Conservation (phyloP, 148 eudicot genomes). For the Cornus florida region DNA sequence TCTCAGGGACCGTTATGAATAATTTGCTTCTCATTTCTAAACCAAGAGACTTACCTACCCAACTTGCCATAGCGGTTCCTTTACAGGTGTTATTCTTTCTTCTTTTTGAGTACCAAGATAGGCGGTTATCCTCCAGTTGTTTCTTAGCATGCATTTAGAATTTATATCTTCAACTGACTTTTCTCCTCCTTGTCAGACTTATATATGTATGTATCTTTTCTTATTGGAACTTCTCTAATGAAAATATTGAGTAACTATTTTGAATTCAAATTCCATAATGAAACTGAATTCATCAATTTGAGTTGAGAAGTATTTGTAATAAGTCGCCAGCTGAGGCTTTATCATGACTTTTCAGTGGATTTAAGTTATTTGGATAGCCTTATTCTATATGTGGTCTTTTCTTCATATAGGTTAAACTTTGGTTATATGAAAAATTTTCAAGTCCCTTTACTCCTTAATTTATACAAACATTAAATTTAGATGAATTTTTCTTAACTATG, state of each 20-base stretch:
- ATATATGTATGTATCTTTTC: neutral
- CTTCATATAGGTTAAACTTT: neutral
- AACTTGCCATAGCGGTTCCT: conserved; percentile 75
- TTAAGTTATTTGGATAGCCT: neutral
- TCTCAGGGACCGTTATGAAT: conserved; percentile 64
- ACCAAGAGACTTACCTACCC: conserved; percentile 50
- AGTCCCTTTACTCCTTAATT: neutral
- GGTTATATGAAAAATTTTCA: neutral
- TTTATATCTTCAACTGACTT: neutral
- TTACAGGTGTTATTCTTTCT: conserved; percentile 44
- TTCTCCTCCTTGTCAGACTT: neutral
- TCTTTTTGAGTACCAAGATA: neutral
- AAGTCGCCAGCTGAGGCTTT: neutral
- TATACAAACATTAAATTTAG: neutral
- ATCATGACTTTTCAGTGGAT: neutral
- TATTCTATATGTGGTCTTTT: neutral
- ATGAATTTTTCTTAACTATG: neutral
- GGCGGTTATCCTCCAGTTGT: conserved; percentile 5
- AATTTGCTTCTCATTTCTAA: conserved; percentile 43
- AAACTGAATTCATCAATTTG: neutral
- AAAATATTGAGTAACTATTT: neutral
- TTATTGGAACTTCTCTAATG: neutral
- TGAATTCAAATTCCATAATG: neutral
- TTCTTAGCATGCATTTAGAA: neutral
- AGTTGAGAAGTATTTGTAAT: neutral